A percentile compares a stretch with the other conserved stretches of the same genome.
Conservation (phyloP, 2,329 filamentous ascomycete species). For the Thelonectria olida region DNA sequence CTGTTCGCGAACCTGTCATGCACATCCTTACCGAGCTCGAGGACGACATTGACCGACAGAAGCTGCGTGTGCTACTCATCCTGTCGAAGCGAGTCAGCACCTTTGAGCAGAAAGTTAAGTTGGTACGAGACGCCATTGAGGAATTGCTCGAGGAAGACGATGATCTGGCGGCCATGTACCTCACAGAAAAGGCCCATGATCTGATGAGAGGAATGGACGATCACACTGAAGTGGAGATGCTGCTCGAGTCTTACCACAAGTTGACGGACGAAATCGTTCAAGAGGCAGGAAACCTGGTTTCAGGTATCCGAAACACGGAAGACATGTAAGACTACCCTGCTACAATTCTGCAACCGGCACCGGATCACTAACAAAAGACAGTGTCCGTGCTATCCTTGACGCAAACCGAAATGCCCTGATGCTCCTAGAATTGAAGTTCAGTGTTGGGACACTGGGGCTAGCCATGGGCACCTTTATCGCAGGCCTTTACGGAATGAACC, state of each 20-base stretch:
- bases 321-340: constrained; percentile 77
- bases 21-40: constrained; percentile 89
- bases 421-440: constrained; percentile 96
- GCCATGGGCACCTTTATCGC: constrained; percentile 95
- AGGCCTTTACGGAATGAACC: constrained; percentile 99
- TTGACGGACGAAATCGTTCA: constrained; percentile 98
- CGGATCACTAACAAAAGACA: constrained; percentile 50
- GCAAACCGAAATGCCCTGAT: constrained; percentile 98
- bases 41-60: constrained; percentile 95
- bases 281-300: constrained; percentile 90
- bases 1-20: constrained; percentile 91
- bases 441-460: constrained; percentile 92
- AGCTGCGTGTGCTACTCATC: constrained; percentile 88
- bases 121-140: constrained; percentile 94
- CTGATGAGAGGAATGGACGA: constrained; percentile 80
- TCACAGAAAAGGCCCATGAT: constrained; percentile 86
- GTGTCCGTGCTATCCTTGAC: constrained; percentile 95
- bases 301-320: constrained; percentile 95
- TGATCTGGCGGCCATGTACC: constrained; percentile 92
- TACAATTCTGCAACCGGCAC: neutral
- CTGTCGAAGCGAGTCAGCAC: constrained; percentile 95
- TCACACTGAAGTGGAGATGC: constrained; percentile 96
- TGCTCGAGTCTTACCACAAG: constrained; percentile 97
- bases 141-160: constrained; percentile 96
- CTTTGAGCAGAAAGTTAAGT: constrained; percentile 95